Base-by-base conservation (phyloP, 2,329 filamentous ascomycete genomes). In the Xylariaceae sp. region DNA sequence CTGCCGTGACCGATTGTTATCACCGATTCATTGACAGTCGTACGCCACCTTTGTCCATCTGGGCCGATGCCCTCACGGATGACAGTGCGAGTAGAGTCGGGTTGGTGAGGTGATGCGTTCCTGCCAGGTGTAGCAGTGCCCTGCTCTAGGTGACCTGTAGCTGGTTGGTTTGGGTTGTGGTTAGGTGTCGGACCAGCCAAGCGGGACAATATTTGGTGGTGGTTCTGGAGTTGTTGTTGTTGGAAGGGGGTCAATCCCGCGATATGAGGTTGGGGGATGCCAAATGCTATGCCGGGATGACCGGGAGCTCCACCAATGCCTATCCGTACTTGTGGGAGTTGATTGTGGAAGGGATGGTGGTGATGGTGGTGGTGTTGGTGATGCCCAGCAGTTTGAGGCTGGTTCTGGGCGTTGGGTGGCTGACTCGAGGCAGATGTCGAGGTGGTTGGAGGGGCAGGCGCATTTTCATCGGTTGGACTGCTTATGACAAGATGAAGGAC, bases 31-130 rank as follows among this genome's bases (percentile, higher is more conserved):
- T 76, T 77, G 42, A 75, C 65, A 3, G 73, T 76, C 42, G 79
- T 65, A 34, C 73, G 72, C 69, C 73, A 76, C 45, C 73, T 67
- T 47, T 75, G 68, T 14, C 76, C 76, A 52, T 78, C 74, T 8
- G 74, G 71, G 0, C 71, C 71, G 23, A 73, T 55, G 7, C 70
- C 68, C 56, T 79, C 75, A 23, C 72, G 72, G 7, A 72, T 68
- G 17, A 76, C 67, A 8, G 69, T 73, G 19, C 69, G 66, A 7
- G 65, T 67, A 22, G 60, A 51, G 40, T 68, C 65, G 14, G 66
- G 62, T 34, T 63, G 58, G 50, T 49, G 62, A 42, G 57, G 61
- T 39, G 61, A 67, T 51, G 48, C 60, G 52, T 50, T 59, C 49
- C 54, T 60, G 42, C 47, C 62, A 40, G 50, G 56, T 25, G 47